Evolutionary conservation across 2,329 filamentous ascomycete genomes (phyloP).

Genomic region (Fonsecaea pedrosoi): DNA sequence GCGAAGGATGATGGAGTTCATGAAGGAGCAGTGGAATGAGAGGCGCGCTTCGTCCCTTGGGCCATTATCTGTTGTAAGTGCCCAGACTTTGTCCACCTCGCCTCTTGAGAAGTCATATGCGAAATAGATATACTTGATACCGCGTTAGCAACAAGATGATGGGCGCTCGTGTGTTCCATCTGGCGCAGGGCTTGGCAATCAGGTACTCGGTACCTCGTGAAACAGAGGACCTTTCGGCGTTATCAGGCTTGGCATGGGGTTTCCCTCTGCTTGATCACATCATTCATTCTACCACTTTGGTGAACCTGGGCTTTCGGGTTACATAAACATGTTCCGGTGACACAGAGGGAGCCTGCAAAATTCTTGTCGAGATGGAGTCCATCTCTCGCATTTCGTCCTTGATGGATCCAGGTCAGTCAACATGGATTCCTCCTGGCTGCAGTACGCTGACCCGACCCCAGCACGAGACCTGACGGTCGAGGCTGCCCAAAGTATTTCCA

Average conservation of each 20-base stretch:
- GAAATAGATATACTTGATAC: background rate
- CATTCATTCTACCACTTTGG: background rate
- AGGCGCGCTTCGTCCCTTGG: background rate
- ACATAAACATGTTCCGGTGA: slow-evolving; percentile 15
- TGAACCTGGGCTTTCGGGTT: slow-evolving; percentile 1
- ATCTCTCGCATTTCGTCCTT: slow-evolving; percentile 92
- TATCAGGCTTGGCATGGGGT: background rate
- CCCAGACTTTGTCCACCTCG: background rate
- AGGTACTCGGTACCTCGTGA: background rate
- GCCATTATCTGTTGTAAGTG: background rate
- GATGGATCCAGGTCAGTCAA: slow-evolving; percentile 79
- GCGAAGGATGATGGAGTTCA: slow-evolving; percentile 22
- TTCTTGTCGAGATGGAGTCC: slow-evolving; percentile 75
- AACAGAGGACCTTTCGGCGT: background rate
- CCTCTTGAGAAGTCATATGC: background rate
- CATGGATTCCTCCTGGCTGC: slow-evolving; percentile 37
- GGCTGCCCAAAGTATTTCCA: slow-evolving; percentile 82
- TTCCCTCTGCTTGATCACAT: background rate
- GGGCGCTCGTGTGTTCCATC: background rate
- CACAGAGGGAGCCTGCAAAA: background rate
- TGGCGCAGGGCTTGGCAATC: slow-evolving; percentile 11
- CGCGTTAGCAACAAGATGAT: background rate
- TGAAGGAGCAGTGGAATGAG: background rate
- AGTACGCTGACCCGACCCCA: slow-evolving; percentile 51
- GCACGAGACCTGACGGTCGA: slow-evolving; percentile 97